Base-by-base conservation (phyloP, 2,329 filamentous ascomycete genomes). In the Atkinsonella hypoxylon region DNA sequence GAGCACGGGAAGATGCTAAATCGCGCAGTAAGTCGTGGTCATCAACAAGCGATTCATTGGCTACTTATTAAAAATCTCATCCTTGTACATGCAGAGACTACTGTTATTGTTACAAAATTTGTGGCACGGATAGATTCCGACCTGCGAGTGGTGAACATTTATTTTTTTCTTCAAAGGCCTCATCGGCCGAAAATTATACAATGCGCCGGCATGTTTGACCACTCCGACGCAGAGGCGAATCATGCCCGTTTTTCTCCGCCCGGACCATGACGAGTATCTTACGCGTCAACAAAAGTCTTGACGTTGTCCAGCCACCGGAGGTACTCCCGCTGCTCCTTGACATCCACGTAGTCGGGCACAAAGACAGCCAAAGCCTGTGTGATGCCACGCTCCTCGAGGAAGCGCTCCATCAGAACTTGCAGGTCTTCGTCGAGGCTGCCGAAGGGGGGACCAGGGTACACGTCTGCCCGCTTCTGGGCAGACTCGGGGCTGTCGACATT, bases 271-370 rank as follows among this genome's bases (percentile, higher is more conserved):
- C 1, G 10, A 18, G 17, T 39, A 15, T 1, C 34, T 67, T 74
- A 89, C 54, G 82, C 82, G 65, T 87, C 84, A 58, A 96, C 75
- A 64, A 97, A 96, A 56, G 71, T 74, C 81, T 91, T 93, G 70
- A 96, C 79, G 65, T 86, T 87, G 68, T 82, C 79, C 68, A 98
- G 74, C 93, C 94, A 98, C 58, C 78, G 74, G 55, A 94, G 74
- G 70, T 98, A 98, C 78, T 98, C 93, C 72, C 83, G 86, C 81
- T 97, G 91, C 81, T 98, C 93, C 83, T 98, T 98, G 71, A 87
- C 81, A 66, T 97, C 89, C 64, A 97, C 90, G 73, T 95, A 98
- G 68, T 97, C 90, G 38, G 90, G 89, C 43, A 95, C 84, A 69
- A 97, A 96, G 58, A 90, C 73, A 49, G 90, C 91, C 61, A 98